These are phyloP conservation scores for Torulaspora franciscae DNA, from an alignment of 805 yeast species.

Conservation along the genomic window DNA sequence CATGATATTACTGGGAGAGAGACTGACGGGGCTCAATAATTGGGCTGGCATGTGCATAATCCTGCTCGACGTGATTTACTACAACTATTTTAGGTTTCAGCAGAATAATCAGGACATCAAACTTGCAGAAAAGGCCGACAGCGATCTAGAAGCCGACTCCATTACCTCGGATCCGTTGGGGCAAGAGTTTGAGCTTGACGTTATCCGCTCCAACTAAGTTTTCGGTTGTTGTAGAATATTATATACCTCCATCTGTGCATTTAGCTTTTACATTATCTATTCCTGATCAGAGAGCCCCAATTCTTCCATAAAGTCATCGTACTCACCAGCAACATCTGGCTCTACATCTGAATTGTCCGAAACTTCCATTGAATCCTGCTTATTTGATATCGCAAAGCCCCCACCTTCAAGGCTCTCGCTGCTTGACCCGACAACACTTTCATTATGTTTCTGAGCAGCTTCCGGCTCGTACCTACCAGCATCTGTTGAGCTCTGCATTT, in stretches of 20 bases:
- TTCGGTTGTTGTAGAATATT: not conserved
- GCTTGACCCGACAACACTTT: not conserved
- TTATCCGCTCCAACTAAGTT: not conserved
- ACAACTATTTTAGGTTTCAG: conserved; percentile 60
- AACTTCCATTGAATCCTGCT: not conserved
- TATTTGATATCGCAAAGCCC: not conserved
- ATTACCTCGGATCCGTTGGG: conserved; percentile 6
- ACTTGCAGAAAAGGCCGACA: conserved; percentile 9
- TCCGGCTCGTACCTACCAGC: not conserved
- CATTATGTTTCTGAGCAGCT: not conserved
- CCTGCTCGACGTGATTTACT: conserved; percentile 73
- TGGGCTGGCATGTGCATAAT: conserved; percentile 70
- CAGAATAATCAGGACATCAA: conserved; percentile 13
- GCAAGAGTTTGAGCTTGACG: conserved; percentile 14
- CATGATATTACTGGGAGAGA: conserved; percentile 67
- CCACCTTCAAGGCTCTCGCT: not conserved
- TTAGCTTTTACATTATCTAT: not conserved
- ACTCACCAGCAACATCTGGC: conserved; percentile 22
- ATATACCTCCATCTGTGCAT: not conserved
- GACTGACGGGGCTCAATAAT: conserved; percentile 56
- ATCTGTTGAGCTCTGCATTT: not conserved
- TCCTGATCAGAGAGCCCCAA: conserved; percentile 18
- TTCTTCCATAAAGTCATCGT: conserved; percentile 35
- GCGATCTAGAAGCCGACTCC: conserved; percentile 7
- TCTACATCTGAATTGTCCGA: conserved; percentile 1